These are phyloP conservation scores for Aspergillus clavatus DNA, from an alignment of 2,329 filamentous ascomycete genomes.

Conservation along the genomic window DNA sequence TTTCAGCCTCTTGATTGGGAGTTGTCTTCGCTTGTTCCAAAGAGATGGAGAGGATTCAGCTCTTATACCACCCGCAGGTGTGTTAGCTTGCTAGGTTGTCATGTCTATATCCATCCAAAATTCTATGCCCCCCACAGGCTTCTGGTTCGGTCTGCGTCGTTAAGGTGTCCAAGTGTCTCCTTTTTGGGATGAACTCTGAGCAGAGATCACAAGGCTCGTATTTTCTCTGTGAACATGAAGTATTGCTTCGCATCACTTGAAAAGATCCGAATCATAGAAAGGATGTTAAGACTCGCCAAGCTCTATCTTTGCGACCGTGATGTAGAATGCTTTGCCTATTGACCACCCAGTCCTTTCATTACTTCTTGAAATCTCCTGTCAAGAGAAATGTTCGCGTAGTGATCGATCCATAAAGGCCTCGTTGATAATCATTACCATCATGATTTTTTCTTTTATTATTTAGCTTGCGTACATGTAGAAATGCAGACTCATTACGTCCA, in stretches of 20 bases:
- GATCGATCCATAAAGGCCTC: not conserved
- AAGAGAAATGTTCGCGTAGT: no score
- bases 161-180: no score
- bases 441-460: conserved; percentile 17
- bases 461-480: conserved; percentile 19
- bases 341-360: no score
- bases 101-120: not conserved
- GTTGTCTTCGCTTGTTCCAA: not conserved
- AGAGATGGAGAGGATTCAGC: not conserved
- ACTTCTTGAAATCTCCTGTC: not conserved
- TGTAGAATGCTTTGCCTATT: no score
- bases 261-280: no score
- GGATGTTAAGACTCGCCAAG: no score
- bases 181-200: no score
- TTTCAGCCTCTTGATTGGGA: not conserved
- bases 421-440: conserved; percentile 21
- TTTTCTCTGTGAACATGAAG: no score
- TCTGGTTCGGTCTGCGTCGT: no score
- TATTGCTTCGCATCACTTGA: no score
- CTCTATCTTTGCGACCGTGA: no score
- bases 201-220: no score
- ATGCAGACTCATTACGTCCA: conserved; percentile 12
- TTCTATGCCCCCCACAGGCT: not conserved
- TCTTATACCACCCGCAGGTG: not conserved
- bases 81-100: not conserved